A percentile compares a stretch with the other conserved stretches of the same genome.
Conservation (phyloP, 139 green algal genomes). For the Edaphochlamys debaryana region DNA sequence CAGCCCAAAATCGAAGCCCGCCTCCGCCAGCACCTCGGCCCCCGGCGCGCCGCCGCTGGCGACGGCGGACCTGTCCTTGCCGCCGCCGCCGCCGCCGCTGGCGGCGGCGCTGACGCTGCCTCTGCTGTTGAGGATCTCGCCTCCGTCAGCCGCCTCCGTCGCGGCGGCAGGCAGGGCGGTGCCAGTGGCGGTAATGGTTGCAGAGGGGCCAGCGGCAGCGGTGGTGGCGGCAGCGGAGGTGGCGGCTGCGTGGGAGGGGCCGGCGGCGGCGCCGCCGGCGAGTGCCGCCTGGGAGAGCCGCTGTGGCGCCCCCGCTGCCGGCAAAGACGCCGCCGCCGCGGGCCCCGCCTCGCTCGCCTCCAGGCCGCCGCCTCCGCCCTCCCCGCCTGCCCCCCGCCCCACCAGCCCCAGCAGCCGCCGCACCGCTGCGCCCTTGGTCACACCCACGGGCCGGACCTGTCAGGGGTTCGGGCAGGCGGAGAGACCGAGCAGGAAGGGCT, state of each 20-base stretch:
- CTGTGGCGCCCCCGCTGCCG: no score
- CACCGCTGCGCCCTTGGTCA: constrained; percentile 93
- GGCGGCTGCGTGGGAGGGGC: not conserved
- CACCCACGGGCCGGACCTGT: constrained; percentile 83
- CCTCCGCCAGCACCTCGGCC: not conserved
- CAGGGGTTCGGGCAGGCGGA: not conserved
- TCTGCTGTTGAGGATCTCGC: not conserved
- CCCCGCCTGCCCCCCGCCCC: not conserved
- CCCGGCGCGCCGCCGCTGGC: no score
- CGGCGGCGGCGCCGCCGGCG: not conserved
- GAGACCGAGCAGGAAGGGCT: not conserved
- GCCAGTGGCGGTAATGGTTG: no score
- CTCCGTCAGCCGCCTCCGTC: not conserved
- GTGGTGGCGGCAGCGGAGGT: not conserved
- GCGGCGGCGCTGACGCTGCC: not conserved
- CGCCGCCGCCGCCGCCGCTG: not conserved
- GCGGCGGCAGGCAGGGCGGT: no score
- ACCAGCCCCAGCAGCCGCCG: constrained; percentile 67
- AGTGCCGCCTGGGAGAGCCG: no score
- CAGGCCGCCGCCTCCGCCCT: no score
- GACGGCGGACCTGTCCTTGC: not conserved
- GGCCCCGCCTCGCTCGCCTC: not conserved
- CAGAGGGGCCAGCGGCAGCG: no score
- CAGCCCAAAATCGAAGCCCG: constrained; percentile 74
- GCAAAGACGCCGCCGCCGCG: not conserved